Evolutionary conservation across 2,329 filamentous ascomycete species (phyloP).

Genomic region (Aspergillus ochraceoroseus): DNA sequence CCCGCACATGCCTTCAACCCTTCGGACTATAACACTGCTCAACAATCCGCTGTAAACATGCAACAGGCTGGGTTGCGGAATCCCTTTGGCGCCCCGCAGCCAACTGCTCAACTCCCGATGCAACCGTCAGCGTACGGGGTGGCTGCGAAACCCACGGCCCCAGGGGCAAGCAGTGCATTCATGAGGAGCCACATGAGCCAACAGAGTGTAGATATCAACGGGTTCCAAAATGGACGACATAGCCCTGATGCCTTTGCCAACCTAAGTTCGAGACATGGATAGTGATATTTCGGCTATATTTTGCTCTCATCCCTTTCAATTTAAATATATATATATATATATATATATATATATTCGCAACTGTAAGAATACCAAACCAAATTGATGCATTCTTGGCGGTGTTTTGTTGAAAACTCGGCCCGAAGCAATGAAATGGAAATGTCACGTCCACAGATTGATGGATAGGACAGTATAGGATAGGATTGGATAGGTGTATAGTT

Average conservation of each 20-base stretch:
- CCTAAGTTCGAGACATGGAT: constrained; percentile 45
- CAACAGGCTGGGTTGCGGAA: constrained; percentile 25
- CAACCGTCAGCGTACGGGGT: constrained; percentile 17
- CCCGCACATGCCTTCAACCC: constrained; percentile 14
- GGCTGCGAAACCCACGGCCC: constrained; percentile 14
- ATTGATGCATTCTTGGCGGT: too few relatives aligned
- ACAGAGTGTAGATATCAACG: constrained; percentile 47
- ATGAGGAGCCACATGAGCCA: constrained; percentile 43
- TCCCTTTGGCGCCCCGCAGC: constrained; percentile 20
- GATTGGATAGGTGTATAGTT: too few relatives aligned
- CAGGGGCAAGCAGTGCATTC: constrained; percentile 17
- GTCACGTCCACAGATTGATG: too few relatives aligned
- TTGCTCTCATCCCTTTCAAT: constrained; percentile 1
- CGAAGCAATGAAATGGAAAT: too few relatives aligned
- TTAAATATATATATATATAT: too few relatives aligned
- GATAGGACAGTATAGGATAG: too few relatives aligned
- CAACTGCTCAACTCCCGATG: constrained; percentile 7
- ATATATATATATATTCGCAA: constrained; percentile 9
- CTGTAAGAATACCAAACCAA: constrained; percentile 7
- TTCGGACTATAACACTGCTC: constrained; percentile 12
- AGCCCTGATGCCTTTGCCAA: constrained; percentile 50
- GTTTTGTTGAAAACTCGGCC: too few relatives aligned
- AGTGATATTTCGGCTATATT: constrained; percentile 13
- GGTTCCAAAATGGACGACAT: constrained; percentile 46
- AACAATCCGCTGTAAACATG: constrained; percentile 19